Evolutionary conservation across 495 filamentous ascomycete genomes (phyloP), one percentile per base, ranked within the genome.

Genomic region (Penicillium soppii): DNA sequence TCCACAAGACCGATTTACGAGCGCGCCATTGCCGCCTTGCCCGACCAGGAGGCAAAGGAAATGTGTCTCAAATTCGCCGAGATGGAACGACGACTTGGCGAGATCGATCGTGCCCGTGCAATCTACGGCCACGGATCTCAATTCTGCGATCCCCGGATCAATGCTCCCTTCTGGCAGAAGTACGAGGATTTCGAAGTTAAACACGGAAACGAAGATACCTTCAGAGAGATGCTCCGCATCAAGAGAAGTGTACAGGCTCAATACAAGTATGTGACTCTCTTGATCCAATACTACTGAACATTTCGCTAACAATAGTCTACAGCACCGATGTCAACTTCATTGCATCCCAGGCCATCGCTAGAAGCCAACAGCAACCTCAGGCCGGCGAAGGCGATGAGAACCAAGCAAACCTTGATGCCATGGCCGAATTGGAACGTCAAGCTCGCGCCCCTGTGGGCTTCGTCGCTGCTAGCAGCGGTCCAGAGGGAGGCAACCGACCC

Each of bases 51-150:
- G 72, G 94, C 94, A 5, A 87, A 88, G 61, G 89, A 95, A 57
- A 99, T 97, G 95, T 97, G 95, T 71, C 83, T 97, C 62, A 97
- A 97, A 65, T 99, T 97, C 55, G 95, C 94, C 7, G 94, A 99
- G 66, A 97, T 97, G 95, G 94, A 99, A 77, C 82, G 95, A 58
- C 69, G 94, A 16, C 83, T 99, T 0, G 94, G 94, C 46, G 94
- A 99, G 69, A 96, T 99, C 63, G 94, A 99, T 66, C 85, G 95
- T 35, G 92, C 94, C 6, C 79, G 94, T 58, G 91, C 91, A 6
- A 96, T 99, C 52, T 99, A 92, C 60, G 94, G 90, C 8, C 94
- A 99, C 63, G 94, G 89, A 15, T 95, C 89, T 12, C 94, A 99
- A 63, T 99, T 97, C 75, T 95, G 90, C 69, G 94, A 99, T 71